Conservation (phyloP, 192 early-diverging fungal species). For the Entrophospora sp. region DNA sequence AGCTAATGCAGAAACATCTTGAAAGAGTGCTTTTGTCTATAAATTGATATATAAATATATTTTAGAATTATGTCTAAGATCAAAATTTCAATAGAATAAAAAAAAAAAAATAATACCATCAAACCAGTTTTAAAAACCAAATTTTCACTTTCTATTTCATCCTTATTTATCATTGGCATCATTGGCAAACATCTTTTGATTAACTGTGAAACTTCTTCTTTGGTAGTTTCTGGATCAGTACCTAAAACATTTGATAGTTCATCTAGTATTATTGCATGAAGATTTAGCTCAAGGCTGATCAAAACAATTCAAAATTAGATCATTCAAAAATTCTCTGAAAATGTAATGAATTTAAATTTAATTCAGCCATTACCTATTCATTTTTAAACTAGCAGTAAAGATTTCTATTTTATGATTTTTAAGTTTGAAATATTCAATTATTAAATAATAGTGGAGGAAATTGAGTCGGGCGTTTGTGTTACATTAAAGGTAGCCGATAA, state of each 20-base stretch:
- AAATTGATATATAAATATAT: neutral
- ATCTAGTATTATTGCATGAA: slow-evolving; percentile 45
- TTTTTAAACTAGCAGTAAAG: too few relatives aligned
- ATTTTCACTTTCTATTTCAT: slow-evolving; percentile 26
- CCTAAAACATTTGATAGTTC: slow-evolving; percentile 33
- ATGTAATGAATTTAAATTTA: too few relatives aligned
- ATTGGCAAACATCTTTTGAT: slow-evolving; percentile 33
- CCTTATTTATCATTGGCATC: slow-evolving; percentile 15
- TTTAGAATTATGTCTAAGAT: neutral
- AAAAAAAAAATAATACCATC: neutral
- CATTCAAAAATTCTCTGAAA: too few relatives aligned
- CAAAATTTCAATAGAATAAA: neutral
- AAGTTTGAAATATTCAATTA: too few relatives aligned
- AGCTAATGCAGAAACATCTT: slow-evolving; percentile 12
- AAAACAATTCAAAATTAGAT: too few relatives aligned
- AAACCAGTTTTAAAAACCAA: neutral
- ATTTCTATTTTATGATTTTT: too few relatives aligned
- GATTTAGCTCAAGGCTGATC: slow-evolving; percentile 48
- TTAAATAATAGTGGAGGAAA: too few relatives aligned
- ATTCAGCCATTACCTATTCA: too few relatives aligned
- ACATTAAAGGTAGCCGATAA: too few relatives aligned
- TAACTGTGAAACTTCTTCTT: slow-evolving; percentile 35
- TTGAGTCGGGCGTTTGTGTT: too few relatives aligned
- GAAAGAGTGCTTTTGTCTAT: neutral
- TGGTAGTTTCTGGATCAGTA: slow-evolving; percentile 38